Conservation (phyloP, 768 basidiomycete species). For the Termitomyces sp. region DNA sequence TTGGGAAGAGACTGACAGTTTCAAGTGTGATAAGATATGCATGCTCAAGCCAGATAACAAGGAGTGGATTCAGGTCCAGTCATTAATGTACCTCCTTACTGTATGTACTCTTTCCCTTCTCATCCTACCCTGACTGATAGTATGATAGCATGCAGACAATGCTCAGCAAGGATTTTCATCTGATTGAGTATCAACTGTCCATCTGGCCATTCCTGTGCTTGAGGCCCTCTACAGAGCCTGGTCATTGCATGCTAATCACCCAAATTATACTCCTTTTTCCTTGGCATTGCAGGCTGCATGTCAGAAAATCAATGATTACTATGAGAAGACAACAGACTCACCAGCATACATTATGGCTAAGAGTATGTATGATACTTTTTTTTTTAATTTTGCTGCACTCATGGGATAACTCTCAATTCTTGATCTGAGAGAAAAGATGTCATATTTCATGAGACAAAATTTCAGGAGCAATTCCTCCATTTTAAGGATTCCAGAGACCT, state of each 20-base stretch:
- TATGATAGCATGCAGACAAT: not conserved
- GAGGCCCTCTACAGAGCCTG: not conserved
- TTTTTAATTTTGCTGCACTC: no score
- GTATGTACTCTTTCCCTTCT: not conserved
- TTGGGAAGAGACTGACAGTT: not conserved
- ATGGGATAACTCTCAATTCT: no score
- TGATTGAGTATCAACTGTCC: not conserved
- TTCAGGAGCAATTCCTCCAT: no score
- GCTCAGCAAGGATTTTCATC: not conserved
- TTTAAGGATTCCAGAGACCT: no score
- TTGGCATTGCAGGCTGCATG: slow-evolving; percentile 23
- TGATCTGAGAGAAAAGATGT: no score
- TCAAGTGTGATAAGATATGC: not conserved
- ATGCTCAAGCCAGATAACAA: not conserved
- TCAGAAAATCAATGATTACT: slow-evolving; percentile 31
- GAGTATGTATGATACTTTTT: no score
- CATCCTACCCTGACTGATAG: not conserved
- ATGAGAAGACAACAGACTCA: no score
- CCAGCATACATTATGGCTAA: no score
- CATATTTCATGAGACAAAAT: no score
- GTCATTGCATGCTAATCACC: not conserved
- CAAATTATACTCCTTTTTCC: not conserved
- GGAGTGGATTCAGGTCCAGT: not conserved
- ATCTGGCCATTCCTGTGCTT: slow-evolving; percentile 8
- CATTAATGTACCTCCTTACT: not conserved